A percentile compares a stretch with the other conserved stretches of the same genome.
These are phyloP conservation scores for Proliferodiscus dingleyae DNA, from an alignment of 2,329 filamentous ascomycete species.

Conservation along the genomic window DNA sequence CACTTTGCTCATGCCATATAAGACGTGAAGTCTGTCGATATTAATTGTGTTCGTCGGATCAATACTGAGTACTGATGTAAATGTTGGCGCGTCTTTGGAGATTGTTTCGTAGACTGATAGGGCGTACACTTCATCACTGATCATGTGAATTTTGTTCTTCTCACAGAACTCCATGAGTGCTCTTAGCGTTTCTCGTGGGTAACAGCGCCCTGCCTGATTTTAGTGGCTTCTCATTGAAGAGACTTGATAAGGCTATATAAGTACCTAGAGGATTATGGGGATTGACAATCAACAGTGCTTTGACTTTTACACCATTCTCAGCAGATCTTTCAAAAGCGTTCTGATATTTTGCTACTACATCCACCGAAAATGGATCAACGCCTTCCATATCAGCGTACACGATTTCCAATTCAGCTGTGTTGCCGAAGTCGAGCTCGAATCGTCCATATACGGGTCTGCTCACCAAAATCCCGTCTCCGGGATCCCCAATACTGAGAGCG, in stretches of 20 bases:
- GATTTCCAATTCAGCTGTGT: conserved; percentile 36
- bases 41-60: conserved; percentile 41
- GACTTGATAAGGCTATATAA: conserved; percentile 38
- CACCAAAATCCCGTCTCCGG: conserved; percentile 42
- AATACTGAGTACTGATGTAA: conserved; percentile 47
- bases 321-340: conserved; percentile 31
- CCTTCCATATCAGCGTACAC: conserved; percentile 33
- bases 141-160: conserved; percentile 40
- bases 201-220: conserved; percentile 15
- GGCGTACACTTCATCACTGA: conserved; percentile 48
- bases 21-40: conserved; percentile 38
- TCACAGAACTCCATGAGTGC: conserved; percentile 37
- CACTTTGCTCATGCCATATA: conserved; percentile 27
- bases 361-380: conserved; percentile 35
- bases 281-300: conserved; percentile 37
- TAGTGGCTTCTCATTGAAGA: conserved; percentile 16
- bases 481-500: conserved; percentile 38
- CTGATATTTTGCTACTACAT: conserved; percentile 35
- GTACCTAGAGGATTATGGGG: conserved; percentile 33
- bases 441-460: conserved; percentile 43
- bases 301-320: conserved; percentile 32
- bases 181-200: conserved; percentile 22
- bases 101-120: conserved; percentile 38
- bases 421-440: conserved; percentile 45
- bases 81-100: conserved; percentile 24